Evolutionary conservation across 2,329 filamentous ascomycete genomes (phyloP).

Genomic region (Bertia moriformis): DNA sequence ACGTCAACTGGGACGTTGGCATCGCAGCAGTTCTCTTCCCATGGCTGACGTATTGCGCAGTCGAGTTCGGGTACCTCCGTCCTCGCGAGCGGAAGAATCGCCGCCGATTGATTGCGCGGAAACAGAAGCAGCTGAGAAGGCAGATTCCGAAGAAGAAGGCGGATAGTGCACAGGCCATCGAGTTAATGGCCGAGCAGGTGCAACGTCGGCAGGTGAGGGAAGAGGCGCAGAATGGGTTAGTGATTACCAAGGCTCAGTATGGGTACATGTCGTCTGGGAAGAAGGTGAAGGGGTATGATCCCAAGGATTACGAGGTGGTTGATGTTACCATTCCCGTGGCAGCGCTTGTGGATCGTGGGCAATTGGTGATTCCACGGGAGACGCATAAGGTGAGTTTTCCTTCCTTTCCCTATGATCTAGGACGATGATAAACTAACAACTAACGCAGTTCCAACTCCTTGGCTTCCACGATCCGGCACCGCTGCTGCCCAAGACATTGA

Average conservation of each 20-base stretch:
- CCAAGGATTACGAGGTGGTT: constrained; percentile 11
- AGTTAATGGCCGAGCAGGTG: constrained; percentile 22
- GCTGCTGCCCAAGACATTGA: constrained; percentile 19
- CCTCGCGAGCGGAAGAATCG: constrained; percentile 18
- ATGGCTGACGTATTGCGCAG: constrained; percentile 19
- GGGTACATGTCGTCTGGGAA: constrained; percentile 16
- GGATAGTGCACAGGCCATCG: constrained; percentile 20
- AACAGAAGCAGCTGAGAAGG: constrained; percentile 18
- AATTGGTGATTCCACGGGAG: constrained; percentile 18
- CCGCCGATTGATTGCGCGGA: constrained; percentile 14
- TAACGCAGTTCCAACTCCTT: constrained; percentile 14
- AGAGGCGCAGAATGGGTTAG: constrained; percentile 15
- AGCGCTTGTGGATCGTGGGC: constrained; percentile 22
- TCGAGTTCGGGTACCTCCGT: constrained; percentile 23
- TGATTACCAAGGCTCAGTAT: constrained; percentile 23
- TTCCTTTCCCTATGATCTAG: background rate
- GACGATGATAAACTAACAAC: background rate
- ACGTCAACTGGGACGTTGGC: constrained; percentile 16
- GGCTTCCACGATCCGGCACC: constrained; percentile 27
- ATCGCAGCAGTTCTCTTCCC: constrained; percentile 18
- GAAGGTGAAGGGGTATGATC: constrained; percentile 6
- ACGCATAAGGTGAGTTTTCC: constrained; percentile 13
- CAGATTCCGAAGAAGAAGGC: constrained; percentile 16
- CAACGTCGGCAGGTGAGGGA: constrained; percentile 19
- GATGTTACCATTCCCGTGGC: constrained; percentile 27